These are phyloP conservation scores for Mediolabrus comicus DNA, from an alignment of 108 stramenopile species.

Conservation along the genomic window DNA sequence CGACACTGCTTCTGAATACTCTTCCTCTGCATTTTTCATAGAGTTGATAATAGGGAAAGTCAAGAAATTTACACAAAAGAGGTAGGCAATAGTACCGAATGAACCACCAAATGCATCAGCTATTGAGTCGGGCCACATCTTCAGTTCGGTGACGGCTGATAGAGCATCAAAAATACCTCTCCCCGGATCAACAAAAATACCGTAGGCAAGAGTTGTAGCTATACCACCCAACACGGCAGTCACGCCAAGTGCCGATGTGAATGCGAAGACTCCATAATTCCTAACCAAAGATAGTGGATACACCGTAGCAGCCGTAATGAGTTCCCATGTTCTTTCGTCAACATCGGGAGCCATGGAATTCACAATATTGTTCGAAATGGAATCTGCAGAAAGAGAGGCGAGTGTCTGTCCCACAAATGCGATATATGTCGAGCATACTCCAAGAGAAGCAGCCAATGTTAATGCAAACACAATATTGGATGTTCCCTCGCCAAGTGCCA, in stretches of 20 bases:
- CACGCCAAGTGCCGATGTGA: conserved; percentile 50
- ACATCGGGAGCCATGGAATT: conserved; percentile 21
- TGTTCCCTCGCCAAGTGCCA: conserved; percentile 21
- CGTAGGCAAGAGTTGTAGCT: conserved; percentile 37
- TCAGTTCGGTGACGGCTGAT: conserved; percentile 1
- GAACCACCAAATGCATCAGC: conserved; percentile 44
- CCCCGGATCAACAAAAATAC: conserved; percentile 46
- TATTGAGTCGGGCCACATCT: conserved; percentile 42
- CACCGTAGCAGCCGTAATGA: conserved; percentile 21
- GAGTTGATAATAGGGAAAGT: conserved; percentile 49
- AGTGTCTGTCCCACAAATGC: conserved; percentile 44
- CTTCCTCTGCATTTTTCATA: conserved; percentile 32
- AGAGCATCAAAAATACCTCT: conserved; percentile 21
- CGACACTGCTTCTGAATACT: conserved; percentile 32
- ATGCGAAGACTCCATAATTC: conserved; percentile 51
- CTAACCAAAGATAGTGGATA: conserved; percentile 41
- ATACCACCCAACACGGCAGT: conserved; percentile 48
- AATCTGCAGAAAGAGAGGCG: conserved; percentile 26
- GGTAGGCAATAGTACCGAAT: conserved; percentile 48
- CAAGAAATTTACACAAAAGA: conserved; percentile 48
- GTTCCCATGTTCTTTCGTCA: conserved; percentile 31
- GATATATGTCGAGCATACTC: conserved; percentile 50
- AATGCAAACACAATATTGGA: conserved; percentile 37
- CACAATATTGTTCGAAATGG: conserved; percentile 20
- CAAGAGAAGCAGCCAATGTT: conserved; percentile 41